These are phyloP conservation scores for Trematosphaeria pertusa DNA, from an alignment of 2,329 filamentous ascomycete genomes.

Conservation along the genomic window DNA sequence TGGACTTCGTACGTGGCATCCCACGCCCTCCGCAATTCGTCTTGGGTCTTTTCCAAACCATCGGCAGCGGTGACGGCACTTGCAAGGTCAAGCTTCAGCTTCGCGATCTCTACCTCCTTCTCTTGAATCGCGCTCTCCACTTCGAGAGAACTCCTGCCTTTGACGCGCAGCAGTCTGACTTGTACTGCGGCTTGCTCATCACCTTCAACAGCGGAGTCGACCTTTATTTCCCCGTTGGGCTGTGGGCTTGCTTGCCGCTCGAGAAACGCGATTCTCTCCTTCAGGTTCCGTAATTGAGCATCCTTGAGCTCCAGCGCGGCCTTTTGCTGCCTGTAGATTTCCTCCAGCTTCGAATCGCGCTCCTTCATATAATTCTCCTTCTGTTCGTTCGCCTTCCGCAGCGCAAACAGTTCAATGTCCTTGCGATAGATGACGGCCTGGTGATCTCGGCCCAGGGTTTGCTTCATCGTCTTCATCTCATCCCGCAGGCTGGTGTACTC, in stretches of 20 bases:
- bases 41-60: constrained; percentile 33
- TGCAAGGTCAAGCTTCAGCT: constrained; percentile 35
- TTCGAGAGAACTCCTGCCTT: constrained; percentile 30
- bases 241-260: constrained; percentile 28
- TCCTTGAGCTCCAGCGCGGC: constrained; percentile 39
- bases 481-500: constrained; percentile 38
- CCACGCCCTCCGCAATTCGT: constrained; percentile 42
- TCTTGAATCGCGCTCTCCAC: constrained; percentile 21
- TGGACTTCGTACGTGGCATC: constrained; percentile 39
- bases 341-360: constrained; percentile 34
- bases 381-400: constrained; percentile 44
- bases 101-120: constrained; percentile 37
- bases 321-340: constrained; percentile 33
- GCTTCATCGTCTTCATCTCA: constrained; percentile 40
- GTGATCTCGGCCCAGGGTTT: constrained; percentile 38
- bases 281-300: constrained; percentile 35
- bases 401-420: constrained; percentile 46
- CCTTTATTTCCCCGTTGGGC: constrained; percentile 13
- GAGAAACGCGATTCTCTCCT: constrained; percentile 35
- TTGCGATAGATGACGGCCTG: constrained; percentile 44
- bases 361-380: constrained; percentile 43
- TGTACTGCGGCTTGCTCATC: constrained; percentile 37
- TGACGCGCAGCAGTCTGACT: constrained; percentile 38
- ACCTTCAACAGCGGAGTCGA: constrained; percentile 20
- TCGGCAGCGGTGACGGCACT: constrained; percentile 26